phyloP scores from a whole-genome alignment of 495 filamentous ascomycete species.

The Gamarada debralockiae region DNA sequence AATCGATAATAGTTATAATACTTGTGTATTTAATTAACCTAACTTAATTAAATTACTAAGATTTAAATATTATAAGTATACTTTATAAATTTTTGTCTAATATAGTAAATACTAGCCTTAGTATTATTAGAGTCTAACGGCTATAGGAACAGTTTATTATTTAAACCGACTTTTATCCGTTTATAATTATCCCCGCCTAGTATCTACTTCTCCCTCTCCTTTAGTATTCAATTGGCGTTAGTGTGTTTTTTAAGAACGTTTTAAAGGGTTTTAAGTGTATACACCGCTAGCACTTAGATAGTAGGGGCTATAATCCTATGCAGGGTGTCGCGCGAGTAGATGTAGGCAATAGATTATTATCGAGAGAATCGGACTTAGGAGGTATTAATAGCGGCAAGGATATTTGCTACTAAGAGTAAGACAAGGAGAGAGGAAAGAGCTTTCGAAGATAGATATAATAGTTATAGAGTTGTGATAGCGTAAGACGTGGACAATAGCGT shows the following conservation, averaged over 20 bases:
- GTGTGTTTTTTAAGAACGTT: conserved; percentile 8
- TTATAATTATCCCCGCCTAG: conserved; percentile 12
- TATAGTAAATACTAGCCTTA: conserved; percentile 20
- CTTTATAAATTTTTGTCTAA: conserved; percentile 15
- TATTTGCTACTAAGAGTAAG: too few species aligned
- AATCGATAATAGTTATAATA: conserved; percentile 1
- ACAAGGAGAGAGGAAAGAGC: too few species aligned
- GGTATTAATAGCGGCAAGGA: too few species aligned
- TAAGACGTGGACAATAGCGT: too few species aligned
- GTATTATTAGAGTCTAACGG: conserved; percentile 10
- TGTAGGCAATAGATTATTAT: not conserved
- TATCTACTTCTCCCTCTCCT: conserved; percentile 16
- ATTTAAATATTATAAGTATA: conserved; percentile 3
- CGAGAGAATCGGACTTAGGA: not conserved
- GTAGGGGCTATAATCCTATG: conserved; percentile 7
- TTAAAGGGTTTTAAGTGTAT: conserved; percentile 12
- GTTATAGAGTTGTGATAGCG: too few species aligned
- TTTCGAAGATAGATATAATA: too few species aligned
- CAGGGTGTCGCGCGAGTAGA: not conserved
- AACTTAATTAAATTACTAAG: too few species aligned
- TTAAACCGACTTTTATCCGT: not conserved
- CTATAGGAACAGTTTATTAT: conserved; percentile 8
- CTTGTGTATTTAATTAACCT: conserved; percentile 9
- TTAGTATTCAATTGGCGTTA: conserved; percentile 12
- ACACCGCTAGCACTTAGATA: conserved; percentile 7